Base-by-base conservation (phyloP, 257 asterid genomes). In the Solanum pimpinellifolium region DNA sequence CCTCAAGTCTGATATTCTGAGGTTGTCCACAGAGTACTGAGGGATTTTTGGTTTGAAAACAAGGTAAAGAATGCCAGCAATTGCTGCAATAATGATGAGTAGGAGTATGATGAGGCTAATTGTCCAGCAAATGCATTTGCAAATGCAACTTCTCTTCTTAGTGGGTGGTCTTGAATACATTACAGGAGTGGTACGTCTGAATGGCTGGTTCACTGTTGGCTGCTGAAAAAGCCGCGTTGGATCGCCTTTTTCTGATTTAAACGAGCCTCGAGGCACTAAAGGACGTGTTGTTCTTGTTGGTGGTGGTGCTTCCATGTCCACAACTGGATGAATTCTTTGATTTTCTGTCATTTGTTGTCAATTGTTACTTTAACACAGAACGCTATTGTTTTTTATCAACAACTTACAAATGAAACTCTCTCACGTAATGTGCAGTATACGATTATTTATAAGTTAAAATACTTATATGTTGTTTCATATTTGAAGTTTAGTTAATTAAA, bases 111-210 rank as follows among this genome's bases (percentile, higher is more conserved):
- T 90, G 86, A 96, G 89, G 88, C 92, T 72, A 35, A 95, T 27
- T 52, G 98, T 93, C 98, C 98, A 94, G 85, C 98, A 94, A n/a
- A 94, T 80, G 92, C 95, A 95, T 89, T 86, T 95, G 95, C 96
- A 93, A 89, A 90, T 90, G 73, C 96, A 89, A 86, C 86, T 89
- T 76, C 89, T 47, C 84, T 86, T 87, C 91, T 89, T 91, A 62
- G 44, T 85, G 6, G 87, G 85, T 27, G 90, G 92, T 16, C 15
- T 81, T 72, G 89, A 44, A 42, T 89, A 88, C 88, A 83, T 49
- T 13, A 41, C 85, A 27, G 93, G 89, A 85, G 70, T 49, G 5
- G 89, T 73, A 66, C 27, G 91, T 46, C 70, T 88, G 27, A 87
- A 18, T 73, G 91, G 94, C 85, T 81, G 85, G 81, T 72, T 47